Conservation (phyloP, 2,329 filamentous ascomycete genomes). For the Cryphonectria nitschkei region DNA sequence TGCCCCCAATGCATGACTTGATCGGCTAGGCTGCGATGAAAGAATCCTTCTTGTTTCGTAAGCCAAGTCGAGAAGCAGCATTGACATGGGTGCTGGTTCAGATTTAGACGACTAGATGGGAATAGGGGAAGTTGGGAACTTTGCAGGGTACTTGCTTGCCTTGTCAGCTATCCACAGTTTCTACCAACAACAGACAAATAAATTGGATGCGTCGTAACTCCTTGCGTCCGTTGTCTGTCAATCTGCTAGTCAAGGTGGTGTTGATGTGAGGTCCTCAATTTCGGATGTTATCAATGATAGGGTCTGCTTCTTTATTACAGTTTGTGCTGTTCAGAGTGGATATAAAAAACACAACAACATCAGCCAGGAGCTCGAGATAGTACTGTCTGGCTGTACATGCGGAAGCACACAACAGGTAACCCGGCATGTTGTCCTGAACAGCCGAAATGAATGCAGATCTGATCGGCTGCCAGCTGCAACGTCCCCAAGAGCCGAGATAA, state of each 20-base stretch:
- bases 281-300: background rate
- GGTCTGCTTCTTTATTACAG: background rate
- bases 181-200: background rate
- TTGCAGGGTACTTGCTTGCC: background rate
- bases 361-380: background rate
- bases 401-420: background rate
- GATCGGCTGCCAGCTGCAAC: background rate
- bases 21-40: background rate
- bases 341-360: conserved; percentile 9
- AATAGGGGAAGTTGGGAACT: background rate
- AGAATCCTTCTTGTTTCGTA: background rate
- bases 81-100: background rate
- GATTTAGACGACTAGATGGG: background rate
- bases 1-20: background rate
- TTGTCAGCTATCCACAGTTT: background rate
- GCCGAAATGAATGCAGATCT: background rate
- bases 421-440: background rate
- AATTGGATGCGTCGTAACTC: background rate
- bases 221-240: background rate
- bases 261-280: background rate
- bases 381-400: background rate
- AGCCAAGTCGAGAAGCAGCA: background rate
- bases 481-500: background rate
- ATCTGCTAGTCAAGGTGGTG: background rate
- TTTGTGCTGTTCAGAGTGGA: background rate